Evolutionary conservation across 2,329 filamentous ascomycete species (phyloP).

Genomic region (Ophiostoma sp.): DNA sequence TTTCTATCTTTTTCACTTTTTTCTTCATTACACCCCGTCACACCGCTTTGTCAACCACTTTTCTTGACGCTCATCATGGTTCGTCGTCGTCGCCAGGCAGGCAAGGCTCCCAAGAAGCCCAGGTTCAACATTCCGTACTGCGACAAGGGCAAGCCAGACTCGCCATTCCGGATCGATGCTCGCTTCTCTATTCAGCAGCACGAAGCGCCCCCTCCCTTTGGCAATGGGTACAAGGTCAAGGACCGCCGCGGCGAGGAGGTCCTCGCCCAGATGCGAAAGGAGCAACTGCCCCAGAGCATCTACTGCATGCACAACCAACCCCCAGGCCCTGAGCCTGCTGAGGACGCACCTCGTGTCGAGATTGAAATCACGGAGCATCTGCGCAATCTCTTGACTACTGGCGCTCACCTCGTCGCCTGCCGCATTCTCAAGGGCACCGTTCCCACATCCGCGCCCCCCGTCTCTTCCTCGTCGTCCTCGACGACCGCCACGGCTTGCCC

Average conservation of each 20-base stretch:
- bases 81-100: background rate
- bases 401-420: constrained; percentile 27
- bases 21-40: background rate
- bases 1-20: background rate
- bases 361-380: constrained; percentile 26
- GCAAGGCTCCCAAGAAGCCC: background rate
- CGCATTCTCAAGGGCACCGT: constrained; percentile 11
- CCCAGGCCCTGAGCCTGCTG: constrained; percentile 19
- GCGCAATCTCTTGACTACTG: constrained; percentile 4
- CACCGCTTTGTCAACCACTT: background rate
- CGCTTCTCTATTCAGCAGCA: constrained; percentile 26
- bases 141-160: constrained; percentile 19
- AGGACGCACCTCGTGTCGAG: background rate
- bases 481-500: background rate
- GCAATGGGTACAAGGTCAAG: constrained; percentile 26
- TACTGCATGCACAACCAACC: constrained; percentile 29
- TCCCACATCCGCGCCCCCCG: background rate
- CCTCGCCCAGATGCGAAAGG: constrained; percentile 22
- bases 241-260: constrained; percentile 23
- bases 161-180: constrained; percentile 21
- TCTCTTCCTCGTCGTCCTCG: background rate
- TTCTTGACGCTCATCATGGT: background rate
- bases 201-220: constrained; percentile 24
- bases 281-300: constrained; percentile 28
- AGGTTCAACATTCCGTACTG: constrained; percentile 22